Base-by-base conservation (phyloP, 805 yeast genomes). In the Babjeviella inositovora region DNA sequence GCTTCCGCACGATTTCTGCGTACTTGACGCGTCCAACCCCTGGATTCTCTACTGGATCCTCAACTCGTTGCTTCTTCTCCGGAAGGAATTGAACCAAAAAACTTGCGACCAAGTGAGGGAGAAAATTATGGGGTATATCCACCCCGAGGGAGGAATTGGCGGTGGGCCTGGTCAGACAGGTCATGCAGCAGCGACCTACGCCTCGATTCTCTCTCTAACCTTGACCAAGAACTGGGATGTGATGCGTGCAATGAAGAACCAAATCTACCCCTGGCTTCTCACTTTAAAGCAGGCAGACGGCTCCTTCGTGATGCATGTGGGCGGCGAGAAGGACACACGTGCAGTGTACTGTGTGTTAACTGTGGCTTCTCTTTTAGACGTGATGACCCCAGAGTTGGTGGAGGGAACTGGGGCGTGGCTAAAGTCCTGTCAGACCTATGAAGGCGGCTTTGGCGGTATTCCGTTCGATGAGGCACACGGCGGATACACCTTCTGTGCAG, bases 381-480 rank as follows among this genome's bases (percentile, higher is more conserved):
- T 85, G 1, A 20, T 69, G 14, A 71, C 82, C 1, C 65, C 63
- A 0, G 77, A 74, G 30, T 47, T 90, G 6, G 32, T 48, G 0
- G 50, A 47, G 9, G 66, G 64, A 5, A 59, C 70, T 0, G 51
- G 54, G 3, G 62, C 61, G 8, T 87, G 84, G 72, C 33, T 90
- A 8, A 35, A 47, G 0, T 32, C 41, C 8, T 82, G 95, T 35
- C 98, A 90, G 45, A 79, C 87, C 0, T 85, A 63, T 41, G 98
- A 92, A 49, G 98, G 99, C 13, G 98, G 98, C 0, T 79, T 87
- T 48, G 82, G 85, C 2, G 94, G 93, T 2, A 56, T 58, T 11
- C 90, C 93, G 0, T 43, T 43, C 11, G 57, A 62, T 5, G 99
- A 90, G 45, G 96, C 97, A 0, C 99, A 90, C 42, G 98, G 96